phyloP scores from a whole-genome alignment of 2,329 filamentous ascomycete genomes.

The Colletotrichum tofieldiae region DNA sequence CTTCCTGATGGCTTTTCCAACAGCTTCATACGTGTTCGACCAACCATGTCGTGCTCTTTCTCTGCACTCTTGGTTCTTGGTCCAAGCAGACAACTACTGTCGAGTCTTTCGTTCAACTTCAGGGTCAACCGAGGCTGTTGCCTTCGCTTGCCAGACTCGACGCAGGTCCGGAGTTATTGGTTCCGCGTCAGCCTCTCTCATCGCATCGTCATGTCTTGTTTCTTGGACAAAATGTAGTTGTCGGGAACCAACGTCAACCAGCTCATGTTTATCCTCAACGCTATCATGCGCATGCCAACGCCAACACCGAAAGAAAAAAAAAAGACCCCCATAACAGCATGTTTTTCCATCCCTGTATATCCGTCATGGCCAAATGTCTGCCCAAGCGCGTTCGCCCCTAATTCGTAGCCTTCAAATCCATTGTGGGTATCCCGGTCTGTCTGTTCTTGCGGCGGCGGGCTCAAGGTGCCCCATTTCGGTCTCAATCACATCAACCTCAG shows the following conservation, averaged over 20 bases:
- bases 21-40: not conserved
- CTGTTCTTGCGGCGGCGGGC: not conserved
- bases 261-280: not conserved
- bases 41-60: not conserved
- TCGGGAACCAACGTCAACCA: not conserved
- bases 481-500: constrained; percentile 19
- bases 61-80: not conserved
- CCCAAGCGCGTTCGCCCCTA: not conserved
- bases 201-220: not conserved
- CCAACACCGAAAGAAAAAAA: not conserved
- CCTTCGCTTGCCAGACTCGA: not conserved
- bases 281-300: constrained; percentile 10
- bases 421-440: constrained; percentile 27
- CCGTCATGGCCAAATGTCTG: not conserved
- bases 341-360: not conserved
- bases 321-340: not conserved
- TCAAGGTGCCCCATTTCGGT: constrained; percentile 13
- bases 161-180: not conserved
- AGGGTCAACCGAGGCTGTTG: not conserved
- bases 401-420: constrained; percentile 26
- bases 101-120: not conserved
- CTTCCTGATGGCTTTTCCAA: not conserved
- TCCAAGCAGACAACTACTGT: not conserved
- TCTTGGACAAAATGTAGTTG: not conserved
- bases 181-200: not conserved